A percentile compares a stretch with the other conserved stretches of the same genome.
Evolutionary conservation across 306 rosid genomes (phyloP).

Genomic region (Gastrolobium bilobum): DNA sequence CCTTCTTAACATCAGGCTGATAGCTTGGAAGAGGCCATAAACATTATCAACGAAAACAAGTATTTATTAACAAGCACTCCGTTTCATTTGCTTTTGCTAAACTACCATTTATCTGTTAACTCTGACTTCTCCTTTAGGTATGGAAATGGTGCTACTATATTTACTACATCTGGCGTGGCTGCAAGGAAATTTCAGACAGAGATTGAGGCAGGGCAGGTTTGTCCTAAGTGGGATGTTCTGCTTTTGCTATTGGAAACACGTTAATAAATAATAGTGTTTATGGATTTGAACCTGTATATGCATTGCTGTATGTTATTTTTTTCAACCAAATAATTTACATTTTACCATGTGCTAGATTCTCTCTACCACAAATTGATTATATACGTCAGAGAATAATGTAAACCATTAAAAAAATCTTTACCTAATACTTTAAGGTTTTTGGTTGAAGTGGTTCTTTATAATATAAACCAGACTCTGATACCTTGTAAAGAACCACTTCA

Average conservation of each 20-base stretch:
- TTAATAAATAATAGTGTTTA: not conserved
- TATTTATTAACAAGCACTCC: conserved; percentile 46
- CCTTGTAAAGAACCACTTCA: too few relatives aligned
- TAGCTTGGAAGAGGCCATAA: conserved; percentile 46
- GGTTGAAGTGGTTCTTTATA: too few relatives aligned
- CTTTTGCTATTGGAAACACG: not conserved
- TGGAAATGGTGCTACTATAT: conserved; percentile 97
- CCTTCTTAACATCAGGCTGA: conserved; percentile 60
- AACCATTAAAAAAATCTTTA: too few relatives aligned
- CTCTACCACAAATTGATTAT: not conserved
- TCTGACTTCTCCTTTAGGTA: conserved; percentile 61
- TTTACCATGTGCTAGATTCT: conserved; percentile 6
- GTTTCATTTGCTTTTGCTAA: conserved; percentile 9
- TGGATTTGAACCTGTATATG: not conserved
- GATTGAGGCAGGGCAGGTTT: conserved; percentile 96
- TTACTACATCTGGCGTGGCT: conserved; percentile 87
- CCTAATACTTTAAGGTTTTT: too few relatives aligned
- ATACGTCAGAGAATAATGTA: too few relatives aligned
- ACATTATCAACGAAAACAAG: conserved; percentile 66
- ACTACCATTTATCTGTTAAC: conserved; percentile 1
- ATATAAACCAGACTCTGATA: too few relatives aligned
- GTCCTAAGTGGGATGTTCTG: not conserved
- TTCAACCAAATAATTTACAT: too few relatives aligned
- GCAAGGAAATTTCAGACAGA: conserved; percentile 96
- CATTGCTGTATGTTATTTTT: too few relatives aligned